These are phyloP conservation scores for Xylaria multiplex DNA, from an alignment of 2,329 filamentous ascomycete species.

Conservation along the genomic window DNA sequence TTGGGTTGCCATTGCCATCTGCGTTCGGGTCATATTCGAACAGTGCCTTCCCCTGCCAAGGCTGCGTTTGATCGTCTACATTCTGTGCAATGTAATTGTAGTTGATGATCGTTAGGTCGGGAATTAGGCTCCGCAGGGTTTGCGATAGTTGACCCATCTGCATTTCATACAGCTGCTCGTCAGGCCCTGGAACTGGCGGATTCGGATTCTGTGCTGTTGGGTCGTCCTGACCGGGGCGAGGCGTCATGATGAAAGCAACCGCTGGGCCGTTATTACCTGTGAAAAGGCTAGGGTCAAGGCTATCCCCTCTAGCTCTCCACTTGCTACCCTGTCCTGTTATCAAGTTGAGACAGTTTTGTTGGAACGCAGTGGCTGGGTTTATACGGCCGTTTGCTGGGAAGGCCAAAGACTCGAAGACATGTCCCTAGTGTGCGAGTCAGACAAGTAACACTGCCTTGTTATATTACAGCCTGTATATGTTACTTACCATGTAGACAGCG, in stretches of 20 bases:
- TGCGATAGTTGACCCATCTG: not conserved
- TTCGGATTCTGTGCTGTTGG: slow-evolving; percentile 11
- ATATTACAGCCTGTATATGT: no score
- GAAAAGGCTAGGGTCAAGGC: not conserved
- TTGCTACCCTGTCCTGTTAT: not conserved
- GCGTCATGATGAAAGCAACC: slow-evolving; percentile 9
- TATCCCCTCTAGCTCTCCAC: not conserved
- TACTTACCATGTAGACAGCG: no score
- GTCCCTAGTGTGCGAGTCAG: no score
- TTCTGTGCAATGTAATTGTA: slow-evolving; percentile 9
- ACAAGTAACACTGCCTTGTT: no score
- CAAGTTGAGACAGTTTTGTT: not conserved
- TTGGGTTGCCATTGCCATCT: slow-evolving; percentile 1
- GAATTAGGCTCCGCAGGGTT: not conserved
- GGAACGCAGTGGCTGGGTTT: no score
- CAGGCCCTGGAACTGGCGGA: not conserved
- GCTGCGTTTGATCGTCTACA: not conserved
- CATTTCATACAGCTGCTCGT: not conserved
- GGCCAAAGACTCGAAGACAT: no score
- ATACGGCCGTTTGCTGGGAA: no score
- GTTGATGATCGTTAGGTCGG: not conserved
- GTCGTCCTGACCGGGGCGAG: not conserved
- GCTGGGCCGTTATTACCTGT: slow-evolving; percentile 6
- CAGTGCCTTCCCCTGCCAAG: slow-evolving; percentile 1
- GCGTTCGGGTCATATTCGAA: slow-evolving; percentile 11